Conservation (phyloP, 164 flowering plant species). For the Santalum album region DNA sequence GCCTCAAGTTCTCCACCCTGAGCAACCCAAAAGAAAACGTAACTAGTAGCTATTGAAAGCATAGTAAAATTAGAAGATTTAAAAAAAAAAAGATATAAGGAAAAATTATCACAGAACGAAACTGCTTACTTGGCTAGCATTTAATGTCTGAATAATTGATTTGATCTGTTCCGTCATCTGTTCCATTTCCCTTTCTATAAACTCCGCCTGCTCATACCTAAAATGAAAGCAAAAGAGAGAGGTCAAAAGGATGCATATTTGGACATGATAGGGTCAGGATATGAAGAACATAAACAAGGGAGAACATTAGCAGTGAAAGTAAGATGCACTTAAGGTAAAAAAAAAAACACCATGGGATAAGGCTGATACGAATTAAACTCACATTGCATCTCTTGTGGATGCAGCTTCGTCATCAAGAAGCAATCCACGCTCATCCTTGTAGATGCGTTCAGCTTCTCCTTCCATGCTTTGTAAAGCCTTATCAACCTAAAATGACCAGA, state of each 20-base stretch:
- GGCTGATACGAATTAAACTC: constrained; percentile 15
- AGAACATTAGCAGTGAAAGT: background rate
- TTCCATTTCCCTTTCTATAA: constrained; percentile 81
- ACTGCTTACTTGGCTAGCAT: constrained; percentile 61
- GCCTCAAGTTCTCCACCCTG: constrained; percentile 86
- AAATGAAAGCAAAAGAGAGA: constrained; percentile 4
- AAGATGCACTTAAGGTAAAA: background rate
- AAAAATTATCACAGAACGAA: background rate
- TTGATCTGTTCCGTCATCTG: constrained; percentile 89
- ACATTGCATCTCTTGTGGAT: constrained; percentile 94
- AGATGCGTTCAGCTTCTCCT: constrained; percentile 88
- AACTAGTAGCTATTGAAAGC: background rate
- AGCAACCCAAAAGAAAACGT: background rate
- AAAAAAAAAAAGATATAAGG: background rate
- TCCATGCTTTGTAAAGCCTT: constrained; percentile 89
- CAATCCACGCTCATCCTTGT: constrained; percentile 79
- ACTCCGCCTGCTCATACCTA: constrained; percentile 97
- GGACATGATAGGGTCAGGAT: background rate
- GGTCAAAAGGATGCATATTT: background rate
- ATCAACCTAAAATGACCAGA: constrained; percentile 80
- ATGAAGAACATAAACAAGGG: background rate
- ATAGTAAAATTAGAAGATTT: background rate
- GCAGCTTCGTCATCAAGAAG: constrained; percentile 95
- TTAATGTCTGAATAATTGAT: constrained; percentile 75
- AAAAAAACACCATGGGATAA: background rate